Base-by-base conservation (phyloP, 805 yeast species). In the Teunomyces atbi region DNA sequence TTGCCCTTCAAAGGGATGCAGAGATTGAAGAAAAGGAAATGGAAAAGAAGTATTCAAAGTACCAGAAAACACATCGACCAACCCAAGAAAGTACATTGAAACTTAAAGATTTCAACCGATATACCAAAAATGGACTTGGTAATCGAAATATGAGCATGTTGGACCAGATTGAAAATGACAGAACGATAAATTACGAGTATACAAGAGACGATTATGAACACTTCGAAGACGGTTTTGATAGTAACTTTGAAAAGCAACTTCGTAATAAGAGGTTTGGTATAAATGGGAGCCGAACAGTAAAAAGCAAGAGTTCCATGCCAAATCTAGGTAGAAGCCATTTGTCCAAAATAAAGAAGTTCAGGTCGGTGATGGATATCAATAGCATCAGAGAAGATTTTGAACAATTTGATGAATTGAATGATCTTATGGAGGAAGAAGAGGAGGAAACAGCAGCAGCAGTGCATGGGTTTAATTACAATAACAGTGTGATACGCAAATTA, bases 181-280 rank as follows among this genome's bases (percentile, higher is more conserved):
- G 51, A 40, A 65, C 71, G 5, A 52, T 69, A 18, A 61, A 67
- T 44, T 68, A 64, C 45, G 73, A 69, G 45, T 68, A 66, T 46
- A 64, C 65, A 5, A 50, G 62, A 32, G 74, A 70, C 45, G 74
- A 69, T 42, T 61, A 54, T 50, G 73, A 67, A 40, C 54, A 60
- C 15, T 67, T 68, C 47, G 71, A 68, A 33, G 67, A 65, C 23
- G 75, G 74, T 3, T 68, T 69, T 48, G 73, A 64, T 28, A 47
- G 39, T 5, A 42, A 47, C 27, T 47, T 50, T 27, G 54, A 47
- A 19, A 41, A 12, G 11, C 39, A 16, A 23, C 47, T 36, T 34
- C 20, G 18, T 12, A 29, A n/a, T 21, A 41, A 30, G 21, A 26
- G 42, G 12, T 5, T 27, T 5, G 44, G 21, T 16, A 23, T 19